Evolutionary conservation across 352 stramenopile species (phyloP).

Genomic region (Phytophthora quininea): DNA sequence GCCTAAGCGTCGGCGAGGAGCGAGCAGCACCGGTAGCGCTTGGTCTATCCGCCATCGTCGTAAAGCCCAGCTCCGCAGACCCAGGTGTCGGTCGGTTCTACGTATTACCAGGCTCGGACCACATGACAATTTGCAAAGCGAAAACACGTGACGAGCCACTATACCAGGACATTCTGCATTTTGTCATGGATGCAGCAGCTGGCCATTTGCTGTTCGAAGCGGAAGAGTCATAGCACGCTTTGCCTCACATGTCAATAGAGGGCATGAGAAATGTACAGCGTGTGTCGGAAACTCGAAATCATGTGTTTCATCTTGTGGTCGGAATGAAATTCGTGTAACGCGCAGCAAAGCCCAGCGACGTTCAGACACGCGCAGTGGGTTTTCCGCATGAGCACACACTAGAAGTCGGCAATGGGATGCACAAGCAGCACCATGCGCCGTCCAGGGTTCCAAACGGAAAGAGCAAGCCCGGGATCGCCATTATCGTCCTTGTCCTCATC

Average conservation of each 20-base stretch:
- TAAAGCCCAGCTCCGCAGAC: slow-evolving; percentile 77
- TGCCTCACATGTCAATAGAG: too few species aligned
- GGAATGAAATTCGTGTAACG: slow-evolving; percentile 6
- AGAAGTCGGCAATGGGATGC: slow-evolving; percentile 30
- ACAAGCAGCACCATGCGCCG: slow-evolving; percentile 31
- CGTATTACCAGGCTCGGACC: slow-evolving; percentile 62
- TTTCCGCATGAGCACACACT: not conserved
- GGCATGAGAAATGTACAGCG: not conserved
- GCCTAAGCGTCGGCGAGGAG: slow-evolving; percentile 74
- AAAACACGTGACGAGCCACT: slow-evolving; percentile 66
- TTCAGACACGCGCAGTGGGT: slow-evolving; percentile 13
- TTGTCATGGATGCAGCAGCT: slow-evolving; percentile 29
- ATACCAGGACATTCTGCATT: slow-evolving; percentile 59
- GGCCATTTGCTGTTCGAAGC: not conserved
- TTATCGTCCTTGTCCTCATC: slow-evolving; percentile 13
- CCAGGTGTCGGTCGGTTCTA: slow-evolving; percentile 75
- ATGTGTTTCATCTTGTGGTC: slow-evolving; percentile 17
- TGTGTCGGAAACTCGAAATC: slow-evolving; percentile 1
- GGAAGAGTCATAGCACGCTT: not conserved
- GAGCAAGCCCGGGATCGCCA: slow-evolving; percentile 25
- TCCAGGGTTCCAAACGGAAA: slow-evolving; percentile 23
- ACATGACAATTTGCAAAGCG: slow-evolving; percentile 91
- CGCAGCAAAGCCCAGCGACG: slow-evolving; percentile 22
- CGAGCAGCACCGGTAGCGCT: slow-evolving; percentile 66
- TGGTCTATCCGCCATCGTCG: slow-evolving; percentile 74